Conservation (phyloP, 2,329 filamentous ascomycete species). For the Gyromitra esculenta region DNA sequence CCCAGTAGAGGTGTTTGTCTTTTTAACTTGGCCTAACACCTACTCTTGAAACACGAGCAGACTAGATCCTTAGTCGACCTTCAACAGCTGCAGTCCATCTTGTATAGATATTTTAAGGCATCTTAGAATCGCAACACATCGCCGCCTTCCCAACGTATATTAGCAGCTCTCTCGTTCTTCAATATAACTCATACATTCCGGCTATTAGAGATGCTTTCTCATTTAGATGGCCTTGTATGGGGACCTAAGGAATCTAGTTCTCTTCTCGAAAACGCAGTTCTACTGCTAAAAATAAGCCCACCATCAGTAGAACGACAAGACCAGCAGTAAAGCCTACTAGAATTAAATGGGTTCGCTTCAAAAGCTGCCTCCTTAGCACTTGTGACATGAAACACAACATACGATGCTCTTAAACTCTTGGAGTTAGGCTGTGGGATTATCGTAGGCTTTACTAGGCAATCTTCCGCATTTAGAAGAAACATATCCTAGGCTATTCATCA, state of each 20-base stretch:
- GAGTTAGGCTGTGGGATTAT: conserved; percentile 44
- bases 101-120: background rate
- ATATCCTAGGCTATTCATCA: background rate
- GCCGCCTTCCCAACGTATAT: background rate
- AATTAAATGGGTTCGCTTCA: conserved; percentile 7
- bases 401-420: conserved; percentile 10
- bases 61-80: too few species aligned
- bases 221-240: too few species aligned
- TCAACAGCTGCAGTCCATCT: too few species aligned
- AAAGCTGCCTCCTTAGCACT: conserved; percentile 21
- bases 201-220: background rate
- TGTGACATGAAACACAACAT: background rate
- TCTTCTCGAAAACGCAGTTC: background rate
- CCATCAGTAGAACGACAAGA: conserved; percentile 27
- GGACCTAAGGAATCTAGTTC: background rate
- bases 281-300: conserved; percentile 16
- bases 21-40: too few species aligned
- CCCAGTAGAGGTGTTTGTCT: too few species aligned
- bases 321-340: conserved; percentile 32
- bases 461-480: conserved; percentile 3
- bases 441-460: conserved; percentile 11
- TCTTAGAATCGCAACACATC: conserved; percentile 3
- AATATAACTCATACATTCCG: background rate
- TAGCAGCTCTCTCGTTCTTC: background rate
- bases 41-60: too few species aligned